Percentiles rank a stretch among this genome's conserved stretches.
Evolutionary conservation across 352 stramenopile species (phyloP).

Genomic region (Stramenopiles sp.): DNA sequence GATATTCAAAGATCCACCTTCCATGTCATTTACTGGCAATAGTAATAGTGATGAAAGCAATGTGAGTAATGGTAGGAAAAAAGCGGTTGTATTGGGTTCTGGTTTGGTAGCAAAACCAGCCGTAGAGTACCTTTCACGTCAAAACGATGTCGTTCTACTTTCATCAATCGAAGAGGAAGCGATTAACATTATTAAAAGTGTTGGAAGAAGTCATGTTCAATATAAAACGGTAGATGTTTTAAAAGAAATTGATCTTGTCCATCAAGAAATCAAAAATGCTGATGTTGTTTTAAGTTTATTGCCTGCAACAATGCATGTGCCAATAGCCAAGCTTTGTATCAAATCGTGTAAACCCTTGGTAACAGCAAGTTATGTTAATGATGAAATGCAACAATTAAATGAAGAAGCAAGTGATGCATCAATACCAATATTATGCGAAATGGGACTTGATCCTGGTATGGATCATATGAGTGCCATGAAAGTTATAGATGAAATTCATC

Average conservation of each 20-base stretch:
- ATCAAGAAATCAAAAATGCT: slow-evolving; percentile 23
- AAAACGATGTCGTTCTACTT: too few species aligned
- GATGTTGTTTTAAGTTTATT: slow-evolving; percentile 82
- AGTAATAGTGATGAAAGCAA: too few species aligned
- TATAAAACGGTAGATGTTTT: slow-evolving; percentile 26
- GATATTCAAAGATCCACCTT: too few species aligned
- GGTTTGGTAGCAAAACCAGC: slow-evolving; percentile 53
- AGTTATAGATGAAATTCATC: slow-evolving; percentile 81
- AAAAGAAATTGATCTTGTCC: too few species aligned
- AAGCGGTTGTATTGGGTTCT: slow-evolving; percentile 55
- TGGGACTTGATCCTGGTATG: slow-evolving; percentile 82
- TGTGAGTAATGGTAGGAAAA: too few species aligned
- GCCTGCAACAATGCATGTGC: slow-evolving; percentile 72
- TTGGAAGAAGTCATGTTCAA: slow-evolving; percentile 16
- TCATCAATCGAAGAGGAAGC: slow-evolving; percentile 29
- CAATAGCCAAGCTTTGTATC: slow-evolving; percentile 64
- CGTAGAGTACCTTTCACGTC: slow-evolving; percentile 53
- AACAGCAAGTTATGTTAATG: slow-evolving; percentile 81
- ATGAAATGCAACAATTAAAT: slow-evolving; percentile 64
- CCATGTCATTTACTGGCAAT: too few species aligned
- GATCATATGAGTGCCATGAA: slow-evolving; percentile 91
- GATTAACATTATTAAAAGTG: slow-evolving; percentile 20
- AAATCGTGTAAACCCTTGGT: slow-evolving; percentile 56
- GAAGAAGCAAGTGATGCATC: too few species aligned
- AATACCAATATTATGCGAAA: too few species aligned